phyloP scores from a whole-genome alignment of 225 moss, liverwort and hornwort genomes.

The Takakia lepidozioides region DNA sequence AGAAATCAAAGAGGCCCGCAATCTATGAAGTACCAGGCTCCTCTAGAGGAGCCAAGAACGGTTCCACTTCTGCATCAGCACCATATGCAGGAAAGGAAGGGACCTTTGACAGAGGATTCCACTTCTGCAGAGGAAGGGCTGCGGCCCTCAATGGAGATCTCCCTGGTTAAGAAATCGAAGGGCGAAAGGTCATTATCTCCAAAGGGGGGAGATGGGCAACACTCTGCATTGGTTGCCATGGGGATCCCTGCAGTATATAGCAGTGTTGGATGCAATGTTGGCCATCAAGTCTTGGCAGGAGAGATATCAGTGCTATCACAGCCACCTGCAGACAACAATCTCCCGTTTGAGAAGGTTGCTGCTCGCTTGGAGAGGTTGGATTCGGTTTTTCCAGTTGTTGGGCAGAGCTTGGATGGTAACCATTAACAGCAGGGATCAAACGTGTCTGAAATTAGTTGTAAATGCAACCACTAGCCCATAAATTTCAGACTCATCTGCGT shows the following conservation, averaged over 20 bases:
- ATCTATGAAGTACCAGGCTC: conserved; percentile 37
- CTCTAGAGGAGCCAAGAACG: conserved; percentile 7
- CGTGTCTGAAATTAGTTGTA: too few species aligned
- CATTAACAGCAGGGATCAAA: too few species aligned
- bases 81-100: conserved; percentile 2
- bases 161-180: conserved; percentile 2
- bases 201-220: conserved; percentile 8
- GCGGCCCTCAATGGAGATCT: conserved; percentile 3
- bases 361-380: too few species aligned
- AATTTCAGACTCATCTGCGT: too few species aligned
- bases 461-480: too few species aligned
- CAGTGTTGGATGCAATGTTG: too few species aligned
- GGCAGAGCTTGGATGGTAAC: too few species aligned
- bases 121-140: neutral
- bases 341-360: too few species aligned
- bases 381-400: too few species aligned
- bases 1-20: conserved; percentile 29
- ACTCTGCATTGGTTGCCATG: conserved; percentile 9
- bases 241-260: conserved; percentile 20
- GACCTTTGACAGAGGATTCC: conserved; percentile 4
- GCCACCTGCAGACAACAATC: too few species aligned
- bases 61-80: conserved; percentile 2
- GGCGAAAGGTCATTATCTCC: conserved; percentile 1
- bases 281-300: too few species aligned
- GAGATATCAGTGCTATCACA: too few species aligned